Evolutionary conservation across 1,284 basidiomycete genomes (phyloP), one percentile per base, ranked within the genome.

Genomic region (Peniophora sp.): DNA sequence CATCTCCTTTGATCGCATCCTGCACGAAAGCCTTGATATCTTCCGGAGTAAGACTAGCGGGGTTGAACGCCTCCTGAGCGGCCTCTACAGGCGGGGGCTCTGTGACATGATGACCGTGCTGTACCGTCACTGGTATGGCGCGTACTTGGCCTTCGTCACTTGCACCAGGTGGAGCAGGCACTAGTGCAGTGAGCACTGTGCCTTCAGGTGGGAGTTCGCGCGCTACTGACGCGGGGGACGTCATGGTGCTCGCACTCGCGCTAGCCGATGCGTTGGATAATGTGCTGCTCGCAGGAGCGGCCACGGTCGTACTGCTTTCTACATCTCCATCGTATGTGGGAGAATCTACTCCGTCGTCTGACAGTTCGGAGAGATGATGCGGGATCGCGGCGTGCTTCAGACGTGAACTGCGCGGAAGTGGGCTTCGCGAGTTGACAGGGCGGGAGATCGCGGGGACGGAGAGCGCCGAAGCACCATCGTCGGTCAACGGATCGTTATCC

Each of bases 281-380:
- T 18, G 61, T 58, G 14, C 52, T 51, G 36, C 54, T 58, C 47
- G 51, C 65, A 46, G 66, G 63, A 43, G 73, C 70, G 11, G 67
- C 67, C 32, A 74, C 77, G n/a, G 79, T 85, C 3, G 85, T 80
- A 61, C 79, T 83, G 47, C 81, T 86, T 64, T 95, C 92, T 52
- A 95, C 74, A 67, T 95, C 92, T 41, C 92, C 92, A 61, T 95
- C 91, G 64, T 94, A 94, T 0, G 91, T 94, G 27, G 86, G 86
- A 0, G 84, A 87, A 61, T 90, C 88, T 10, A 85, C 75, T 52
- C 86, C 84, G 48, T 86, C 85, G 57, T 87, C 85, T 18, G 78
- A 82, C 51, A 82, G 64, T 52, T 71, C 72, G 41, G 74, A 69
- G 11, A 79, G 72, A 51, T 78, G 77, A 12, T 32, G 27, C 27